Conservation (phyloP, 805 yeast species). For the Barnettozyma vustinii region DNA sequence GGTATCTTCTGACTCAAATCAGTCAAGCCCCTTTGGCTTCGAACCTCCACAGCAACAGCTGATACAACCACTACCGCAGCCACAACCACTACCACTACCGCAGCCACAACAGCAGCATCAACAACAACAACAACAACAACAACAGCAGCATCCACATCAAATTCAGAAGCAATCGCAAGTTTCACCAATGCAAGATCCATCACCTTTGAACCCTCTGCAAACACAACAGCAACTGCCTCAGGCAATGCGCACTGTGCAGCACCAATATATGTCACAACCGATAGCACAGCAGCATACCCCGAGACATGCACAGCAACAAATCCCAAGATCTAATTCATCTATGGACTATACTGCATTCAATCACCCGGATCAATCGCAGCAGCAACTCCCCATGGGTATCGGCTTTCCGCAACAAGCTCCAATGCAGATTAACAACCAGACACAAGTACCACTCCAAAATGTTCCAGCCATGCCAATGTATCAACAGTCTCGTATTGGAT, state of each 20-base stretch:
- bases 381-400: neutral
- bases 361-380: neutral
- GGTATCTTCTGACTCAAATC: neutral
- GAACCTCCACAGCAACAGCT: neutral
- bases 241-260: slow-evolving; percentile 1
- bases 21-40: neutral
- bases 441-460: neutral
- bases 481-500: neutral
- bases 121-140: slow-evolving; percentile 1
- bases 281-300: slow-evolving; percentile 1
- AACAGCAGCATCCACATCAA: slow-evolving; percentile 1
- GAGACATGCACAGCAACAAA: neutral
- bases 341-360: neutral
- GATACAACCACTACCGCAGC: neutral
- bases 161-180: neutral
- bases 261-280: slow-evolving; percentile 6
- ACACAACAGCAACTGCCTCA: neutral
- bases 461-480: neutral
- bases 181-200: neutral
- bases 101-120: neutral
- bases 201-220: neutral
- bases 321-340: neutral
- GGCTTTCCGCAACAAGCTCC: neutral
- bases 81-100: neutral
- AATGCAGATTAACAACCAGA: neutral